phyloP scores from a whole-genome alignment of 805 yeast genomes.

The Hanseniaspora valbyensis region DNA sequence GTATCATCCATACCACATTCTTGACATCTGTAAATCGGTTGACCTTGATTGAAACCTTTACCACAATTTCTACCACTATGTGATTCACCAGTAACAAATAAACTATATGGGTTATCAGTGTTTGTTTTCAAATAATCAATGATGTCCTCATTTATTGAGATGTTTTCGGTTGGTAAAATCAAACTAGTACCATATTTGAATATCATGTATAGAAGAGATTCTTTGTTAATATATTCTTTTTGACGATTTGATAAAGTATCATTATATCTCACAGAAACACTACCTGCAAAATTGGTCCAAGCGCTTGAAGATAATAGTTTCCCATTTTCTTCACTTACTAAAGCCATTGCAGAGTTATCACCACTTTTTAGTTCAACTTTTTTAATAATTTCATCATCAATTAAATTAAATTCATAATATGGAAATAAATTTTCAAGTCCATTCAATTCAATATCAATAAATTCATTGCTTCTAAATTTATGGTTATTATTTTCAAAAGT shows the following conservation, averaged over 20 bases:
- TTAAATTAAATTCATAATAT: neutral
- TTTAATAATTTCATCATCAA: neutral
- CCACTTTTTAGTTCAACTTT: neutral
- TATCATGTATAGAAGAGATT: neutral
- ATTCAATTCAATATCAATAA: neutral
- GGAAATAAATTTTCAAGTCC: neutral
- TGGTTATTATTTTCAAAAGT: neutral
- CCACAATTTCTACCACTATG: conserved; percentile 64
- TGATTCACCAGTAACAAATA: neutral
- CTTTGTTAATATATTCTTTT: neutral
- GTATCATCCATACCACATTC: conserved; percentile 72
- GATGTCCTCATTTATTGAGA: neutral
- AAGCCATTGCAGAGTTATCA: neutral
- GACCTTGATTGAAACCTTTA: conserved; percentile 46
- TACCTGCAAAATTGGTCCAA: neutral
- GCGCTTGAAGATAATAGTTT: neutral
- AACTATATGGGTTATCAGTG: neutral
- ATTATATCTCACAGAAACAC: neutral
- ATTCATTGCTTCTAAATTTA: neutral
- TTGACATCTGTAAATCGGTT: conserved; percentile 58
- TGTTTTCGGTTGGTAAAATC: neutral
- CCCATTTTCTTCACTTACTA: neutral
- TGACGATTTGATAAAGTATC: neutral
- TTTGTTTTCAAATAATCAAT: neutral
- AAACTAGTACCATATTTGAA: neutral